Evolutionary conservation across 2,329 filamentous ascomycete species (phyloP).

Genomic region (Xylaria sp.): DNA sequence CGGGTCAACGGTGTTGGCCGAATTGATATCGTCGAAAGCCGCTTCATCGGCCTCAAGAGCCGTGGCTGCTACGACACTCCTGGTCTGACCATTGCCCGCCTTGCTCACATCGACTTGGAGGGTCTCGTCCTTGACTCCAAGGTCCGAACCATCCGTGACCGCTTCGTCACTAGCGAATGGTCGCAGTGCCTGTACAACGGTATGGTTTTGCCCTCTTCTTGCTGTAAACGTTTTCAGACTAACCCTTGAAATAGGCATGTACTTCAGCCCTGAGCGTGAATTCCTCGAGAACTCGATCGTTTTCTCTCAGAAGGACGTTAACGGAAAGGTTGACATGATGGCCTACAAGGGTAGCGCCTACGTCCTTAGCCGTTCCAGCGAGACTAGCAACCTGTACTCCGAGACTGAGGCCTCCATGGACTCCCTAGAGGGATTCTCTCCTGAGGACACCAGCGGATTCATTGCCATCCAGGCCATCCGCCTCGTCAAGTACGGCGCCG

Average conservation of each 20-base stretch:
- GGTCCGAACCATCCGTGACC: constrained; percentile 52
- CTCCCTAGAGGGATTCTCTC: constrained; percentile 40
- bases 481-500: constrained; percentile 50
- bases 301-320: constrained; percentile 50
- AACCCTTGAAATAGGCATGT: constrained; percentile 35
- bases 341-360: constrained; percentile 41
- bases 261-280: constrained; percentile 53
- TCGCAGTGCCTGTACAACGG: constrained; percentile 41
- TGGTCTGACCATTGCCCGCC: constrained; percentile 38
- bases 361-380: constrained; percentile 40
- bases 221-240: background rate
- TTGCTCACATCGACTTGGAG: constrained; percentile 48
- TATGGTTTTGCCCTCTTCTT: constrained; percentile 18
- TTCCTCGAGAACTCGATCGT: constrained; percentile 57
- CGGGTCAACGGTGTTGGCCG: constrained; percentile 65
- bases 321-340: constrained; percentile 36
- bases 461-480: constrained; percentile 66
- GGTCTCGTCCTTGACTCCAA: constrained; percentile 53
- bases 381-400: constrained; percentile 47
- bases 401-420: constrained; percentile 48
- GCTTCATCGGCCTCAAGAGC: constrained; percentile 64
- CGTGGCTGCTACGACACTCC: constrained; percentile 75
- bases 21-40: constrained; percentile 63
- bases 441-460: constrained; percentile 44
- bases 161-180: constrained; percentile 50